Conservation (phyloP, 768 basidiomycete species). For the Coprinopsis cinerea region DNA sequence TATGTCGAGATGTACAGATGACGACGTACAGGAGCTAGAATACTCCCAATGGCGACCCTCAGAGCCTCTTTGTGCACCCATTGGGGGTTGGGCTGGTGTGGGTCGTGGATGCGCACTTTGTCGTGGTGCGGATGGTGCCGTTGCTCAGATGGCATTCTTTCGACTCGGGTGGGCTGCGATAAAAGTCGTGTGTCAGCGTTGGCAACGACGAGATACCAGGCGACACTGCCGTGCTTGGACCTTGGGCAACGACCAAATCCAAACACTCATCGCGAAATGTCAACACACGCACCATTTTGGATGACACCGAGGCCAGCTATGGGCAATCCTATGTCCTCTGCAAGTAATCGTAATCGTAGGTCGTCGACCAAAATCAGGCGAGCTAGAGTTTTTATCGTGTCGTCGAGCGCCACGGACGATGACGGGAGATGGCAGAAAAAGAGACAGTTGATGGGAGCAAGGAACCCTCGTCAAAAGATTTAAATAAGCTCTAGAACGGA, state of each 20-base stretch:
- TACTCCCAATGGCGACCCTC: conserved; percentile 53
- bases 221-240: neutral
- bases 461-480: neutral
- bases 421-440: conserved; percentile 1
- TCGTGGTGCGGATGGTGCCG: neutral
- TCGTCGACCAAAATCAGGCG: neutral
- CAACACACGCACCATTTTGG: no score
- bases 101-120: neutral
- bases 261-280: no score
- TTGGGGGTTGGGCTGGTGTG: conserved; percentile 1
- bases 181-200: neutral
- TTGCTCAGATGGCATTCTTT: conserved; percentile 1
- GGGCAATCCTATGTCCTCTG: no score
- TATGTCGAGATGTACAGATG: neutral
- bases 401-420: neutral
- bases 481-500: conserved; percentile 5
- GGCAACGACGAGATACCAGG: neutral
- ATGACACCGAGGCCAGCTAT: no score
- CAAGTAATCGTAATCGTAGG: neutral
- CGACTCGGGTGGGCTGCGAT: neutral
- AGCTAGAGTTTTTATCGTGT: neutral
- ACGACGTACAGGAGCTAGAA: conserved; percentile 49
- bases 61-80: conserved; percentile 40
- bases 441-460: neutral
- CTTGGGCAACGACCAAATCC: no score